Evolutionary conservation across 495 filamentous ascomycete species (phyloP).

Genomic region (Schizothecium vesticola): DNA sequence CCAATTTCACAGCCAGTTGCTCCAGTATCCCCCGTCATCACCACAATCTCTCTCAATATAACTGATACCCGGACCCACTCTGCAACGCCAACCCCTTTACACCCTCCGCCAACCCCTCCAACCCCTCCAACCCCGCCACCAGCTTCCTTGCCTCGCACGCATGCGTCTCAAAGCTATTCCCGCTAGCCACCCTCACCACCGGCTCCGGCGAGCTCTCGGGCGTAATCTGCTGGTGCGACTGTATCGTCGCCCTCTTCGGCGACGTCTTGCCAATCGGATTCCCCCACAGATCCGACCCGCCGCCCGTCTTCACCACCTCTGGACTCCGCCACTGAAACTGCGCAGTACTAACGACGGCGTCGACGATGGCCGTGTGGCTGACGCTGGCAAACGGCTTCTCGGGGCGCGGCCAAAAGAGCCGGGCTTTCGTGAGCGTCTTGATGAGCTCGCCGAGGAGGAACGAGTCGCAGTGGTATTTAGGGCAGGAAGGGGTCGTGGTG

Average conservation of each 20-base stretch:
- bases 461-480: slow-evolving; percentile 21
- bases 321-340: background rate
- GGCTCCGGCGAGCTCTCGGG: slow-evolving; percentile 27
- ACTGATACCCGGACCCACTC: slow-evolving; percentile 21
- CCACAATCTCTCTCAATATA: slow-evolving; percentile 7
- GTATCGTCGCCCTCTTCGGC: slow-evolving; percentile 11
- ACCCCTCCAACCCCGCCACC: slow-evolving; percentile 11
- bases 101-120: slow-evolving; percentile 15
- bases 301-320: background rate
- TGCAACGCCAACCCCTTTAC: slow-evolving; percentile 25
- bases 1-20: background rate
- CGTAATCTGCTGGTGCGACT: slow-evolving; percentile 12
- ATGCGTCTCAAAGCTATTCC: slow-evolving; percentile 10
- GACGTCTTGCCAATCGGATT: background rate
- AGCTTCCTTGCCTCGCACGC: slow-evolving; percentile 16
- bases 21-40: too few relatives aligned
- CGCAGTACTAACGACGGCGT: slow-evolving; percentile 8
- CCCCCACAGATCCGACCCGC: slow-evolving; percentile 3
- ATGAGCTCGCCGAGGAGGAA: slow-evolving; percentile 27
- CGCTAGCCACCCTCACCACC: background rate
- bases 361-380: slow-evolving; percentile 17
- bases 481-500: slow-evolving; percentile 6
- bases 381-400: slow-evolving; percentile 16
- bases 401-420: slow-evolving; percentile 19
- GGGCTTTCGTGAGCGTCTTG: slow-evolving; percentile 15